Conservation (phyloP, 495 filamentous ascomycete genomes). For the Schizothecium vesticola region DNA sequence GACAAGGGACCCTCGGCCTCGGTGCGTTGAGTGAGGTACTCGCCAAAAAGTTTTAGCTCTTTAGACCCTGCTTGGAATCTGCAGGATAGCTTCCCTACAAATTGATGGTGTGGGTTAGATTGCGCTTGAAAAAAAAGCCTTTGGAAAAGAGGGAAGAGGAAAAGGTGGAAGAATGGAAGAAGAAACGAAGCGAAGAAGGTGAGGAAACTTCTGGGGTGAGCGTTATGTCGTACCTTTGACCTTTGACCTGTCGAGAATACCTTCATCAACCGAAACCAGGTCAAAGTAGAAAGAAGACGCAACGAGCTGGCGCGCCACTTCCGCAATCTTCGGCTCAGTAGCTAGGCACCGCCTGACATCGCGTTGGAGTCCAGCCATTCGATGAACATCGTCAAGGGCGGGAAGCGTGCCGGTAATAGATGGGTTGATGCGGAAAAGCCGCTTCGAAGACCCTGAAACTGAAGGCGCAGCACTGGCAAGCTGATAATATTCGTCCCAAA, state of each 20-base stretch:
- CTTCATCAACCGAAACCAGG: background rate
- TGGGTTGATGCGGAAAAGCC: slow-evolving; percentile 3
- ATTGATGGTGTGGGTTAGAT: background rate
- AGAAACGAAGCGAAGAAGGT: background rate
- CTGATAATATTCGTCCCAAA: slow-evolving; percentile 1
- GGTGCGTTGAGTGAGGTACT: background rate
- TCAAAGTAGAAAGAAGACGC: slow-evolving; percentile 8
- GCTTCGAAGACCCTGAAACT: background rate
- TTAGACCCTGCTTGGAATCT: background rate
- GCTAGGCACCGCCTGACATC: background rate
- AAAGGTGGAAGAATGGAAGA: background rate
- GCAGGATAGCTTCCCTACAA: slow-evolving; percentile 1
- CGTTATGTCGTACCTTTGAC: background rate
- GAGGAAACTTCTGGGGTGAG: background rate
- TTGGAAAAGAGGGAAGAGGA: no score
- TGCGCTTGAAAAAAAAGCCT: no score
- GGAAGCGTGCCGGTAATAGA: background rate
- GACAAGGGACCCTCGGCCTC: background rate
- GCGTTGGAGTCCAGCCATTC: background rate
- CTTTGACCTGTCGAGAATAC: background rate
- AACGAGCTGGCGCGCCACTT: slow-evolving; percentile 1
- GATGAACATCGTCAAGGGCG: background rate
- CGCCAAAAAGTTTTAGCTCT: background rate
- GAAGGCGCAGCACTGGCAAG: background rate
- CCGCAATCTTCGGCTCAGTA: background rate